Percentiles rank a stretch among this genome's conserved stretches.
Conservation (phyloP, 441 rosid species). For the Mallotus japonicus region DNA sequence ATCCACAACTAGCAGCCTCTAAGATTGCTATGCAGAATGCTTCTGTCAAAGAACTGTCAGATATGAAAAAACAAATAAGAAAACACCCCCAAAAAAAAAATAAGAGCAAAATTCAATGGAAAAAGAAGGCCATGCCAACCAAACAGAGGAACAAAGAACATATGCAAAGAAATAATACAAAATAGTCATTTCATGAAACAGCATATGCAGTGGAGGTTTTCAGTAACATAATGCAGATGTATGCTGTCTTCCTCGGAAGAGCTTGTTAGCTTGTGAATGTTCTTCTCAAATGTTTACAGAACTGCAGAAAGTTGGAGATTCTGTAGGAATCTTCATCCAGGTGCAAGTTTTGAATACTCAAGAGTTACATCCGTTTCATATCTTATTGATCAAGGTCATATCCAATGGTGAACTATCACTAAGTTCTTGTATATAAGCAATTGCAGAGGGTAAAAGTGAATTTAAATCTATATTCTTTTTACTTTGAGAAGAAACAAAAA, state of each 20-base stretch:
- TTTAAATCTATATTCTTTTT: too few relatives aligned
- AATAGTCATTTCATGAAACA: not conserved
- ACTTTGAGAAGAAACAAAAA: too few relatives aligned
- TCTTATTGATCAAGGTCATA: too few relatives aligned
- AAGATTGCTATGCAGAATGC: conserved; percentile 98
- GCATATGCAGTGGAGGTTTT: not conserved
- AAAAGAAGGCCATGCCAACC: not conserved
- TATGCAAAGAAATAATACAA: not conserved
- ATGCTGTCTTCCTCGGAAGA: not conserved
- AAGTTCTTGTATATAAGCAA: too few relatives aligned
- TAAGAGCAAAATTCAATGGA: not conserved
- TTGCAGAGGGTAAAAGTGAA: too few relatives aligned
- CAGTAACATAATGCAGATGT: not conserved
- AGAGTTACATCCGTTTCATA: not conserved
- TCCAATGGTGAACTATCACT: too few relatives aligned
- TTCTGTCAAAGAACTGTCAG: conserved; percentile 87
- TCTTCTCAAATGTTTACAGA: too few relatives aligned
- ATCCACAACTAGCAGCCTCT: conserved; percentile 98
- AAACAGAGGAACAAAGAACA: not conserved
- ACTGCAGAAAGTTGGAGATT: too few relatives aligned
- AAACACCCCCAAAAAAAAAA: not conserved
- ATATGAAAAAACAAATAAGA: conserved; percentile 11
- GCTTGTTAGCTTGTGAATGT: too few relatives aligned
- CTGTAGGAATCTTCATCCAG: too few relatives aligned
- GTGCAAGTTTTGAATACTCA: not conserved